These are phyloP conservation scores for Pichia rugopelliculosa DNA, from an alignment of 805 yeast species.

Conservation along the genomic window DNA sequence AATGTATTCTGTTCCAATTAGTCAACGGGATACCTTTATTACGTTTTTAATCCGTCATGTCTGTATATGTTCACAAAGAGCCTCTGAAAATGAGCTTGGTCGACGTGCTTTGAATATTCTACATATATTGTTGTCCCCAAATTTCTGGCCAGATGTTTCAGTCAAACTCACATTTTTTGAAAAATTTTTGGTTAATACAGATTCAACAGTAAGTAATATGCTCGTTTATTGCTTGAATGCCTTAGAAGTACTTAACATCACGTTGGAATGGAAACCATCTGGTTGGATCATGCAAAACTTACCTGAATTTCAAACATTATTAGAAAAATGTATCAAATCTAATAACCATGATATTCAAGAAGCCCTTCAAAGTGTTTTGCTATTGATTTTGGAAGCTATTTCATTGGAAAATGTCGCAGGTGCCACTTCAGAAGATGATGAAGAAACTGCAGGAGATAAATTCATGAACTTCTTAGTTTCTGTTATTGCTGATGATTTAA, in stretches of 20 bases:
- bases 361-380: constrained; percentile 66
- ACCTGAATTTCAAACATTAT: constrained; percentile 57
- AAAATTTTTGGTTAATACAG: constrained; percentile 73
- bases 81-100: constrained; percentile 77
- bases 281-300: constrained; percentile 76
- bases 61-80: constrained; percentile 78
- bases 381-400: constrained; percentile 62
- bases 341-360: constrained; percentile 85
- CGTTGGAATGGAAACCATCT: constrained; percentile 66
- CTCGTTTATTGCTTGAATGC: constrained; percentile 84
- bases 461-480: constrained; percentile 56
- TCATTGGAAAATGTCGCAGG: constrained; percentile 31
- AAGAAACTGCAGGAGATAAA: constrained; percentile 40
- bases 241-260: constrained; percentile 77
- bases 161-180: constrained; percentile 85
- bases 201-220: constrained; percentile 58
- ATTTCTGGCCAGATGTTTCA: constrained; percentile 82
- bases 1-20: constrained; percentile 57
- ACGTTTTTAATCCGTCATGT: constrained; percentile 83
- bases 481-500: constrained; percentile 72
- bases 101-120: constrained; percentile 74
- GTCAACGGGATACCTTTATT: constrained; percentile 82
- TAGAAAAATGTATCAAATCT: constrained; percentile 75
- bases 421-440: constrained; percentile 39
- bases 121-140: constrained; percentile 61